phyloP scores from a whole-genome alignment of 352 stramenopile genomes.

The Globisporangium cederbergense region DNA sequence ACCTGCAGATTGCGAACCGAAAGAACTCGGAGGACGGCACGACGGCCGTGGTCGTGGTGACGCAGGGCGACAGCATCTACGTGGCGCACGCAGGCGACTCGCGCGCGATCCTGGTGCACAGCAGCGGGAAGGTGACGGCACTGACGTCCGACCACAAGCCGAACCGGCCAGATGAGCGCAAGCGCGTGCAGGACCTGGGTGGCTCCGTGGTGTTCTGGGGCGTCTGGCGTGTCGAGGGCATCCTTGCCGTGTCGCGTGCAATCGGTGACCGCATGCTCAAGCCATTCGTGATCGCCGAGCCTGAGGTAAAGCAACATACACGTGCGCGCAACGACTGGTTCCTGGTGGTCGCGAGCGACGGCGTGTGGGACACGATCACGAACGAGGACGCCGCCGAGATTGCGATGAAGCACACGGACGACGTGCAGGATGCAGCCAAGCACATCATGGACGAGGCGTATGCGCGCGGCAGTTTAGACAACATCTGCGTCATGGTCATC shows the following conservation, averaged over 20 bases:
- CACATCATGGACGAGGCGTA: conserved; percentile 87
- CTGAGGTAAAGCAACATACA: conserved; percentile 76
- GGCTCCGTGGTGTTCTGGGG: conserved; percentile 90
- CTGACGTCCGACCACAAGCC: conserved; percentile 91
- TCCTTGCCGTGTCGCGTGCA: conserved; percentile 89
- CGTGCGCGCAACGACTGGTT: conserved; percentile 71
- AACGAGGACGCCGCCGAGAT: conserved; percentile 86
- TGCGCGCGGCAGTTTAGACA: conserved; percentile 81
- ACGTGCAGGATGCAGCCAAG: conserved; percentile 67
- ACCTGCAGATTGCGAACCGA: conserved; percentile 79
- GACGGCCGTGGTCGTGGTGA: conserved; percentile 85
- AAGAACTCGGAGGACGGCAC: conserved; percentile 86
- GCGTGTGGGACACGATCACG: conserved; percentile 90
- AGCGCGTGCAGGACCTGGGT: conserved; percentile 85
- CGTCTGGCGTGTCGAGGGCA: conserved; percentile 92
- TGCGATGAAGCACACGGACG: conserved; percentile 51
- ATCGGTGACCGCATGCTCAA: conserved; percentile 93
- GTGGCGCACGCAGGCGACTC: conserved; percentile 91
- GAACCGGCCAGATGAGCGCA: conserved; percentile 87
- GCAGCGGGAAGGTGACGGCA: conserved; percentile 60
- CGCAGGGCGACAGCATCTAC: conserved; percentile 70
- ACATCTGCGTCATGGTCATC: conserved; percentile 90
- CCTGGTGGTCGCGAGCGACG: conserved; percentile 88
- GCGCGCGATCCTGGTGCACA: conserved; percentile 85
- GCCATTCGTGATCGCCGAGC: conserved; percentile 89